Base-by-base conservation (phyloP, 1,284 basidiomycete genomes). In the Moesziomyces globuligerus region DNA sequence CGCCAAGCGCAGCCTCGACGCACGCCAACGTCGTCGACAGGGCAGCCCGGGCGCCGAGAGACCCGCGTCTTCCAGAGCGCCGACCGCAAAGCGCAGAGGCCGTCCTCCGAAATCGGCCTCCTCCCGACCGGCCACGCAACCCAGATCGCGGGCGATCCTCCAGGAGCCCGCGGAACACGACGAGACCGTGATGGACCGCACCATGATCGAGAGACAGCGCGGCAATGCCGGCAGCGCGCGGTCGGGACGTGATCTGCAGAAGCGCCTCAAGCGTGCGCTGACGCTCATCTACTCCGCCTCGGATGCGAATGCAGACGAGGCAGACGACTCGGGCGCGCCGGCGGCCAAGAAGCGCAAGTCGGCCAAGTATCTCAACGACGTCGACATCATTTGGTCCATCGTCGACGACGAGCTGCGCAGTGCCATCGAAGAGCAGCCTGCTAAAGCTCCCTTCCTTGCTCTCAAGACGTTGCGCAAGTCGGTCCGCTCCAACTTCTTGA, bases 371-470 rank as follows among this genome's bases (percentile, higher is more conserved):
- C 69, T 72, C 45, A 72, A 72, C 59, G 69, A 72, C 43, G 61
- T 67, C 21, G 69, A 72, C 52, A 58, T 72, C 21, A 59, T 72
- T 44, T 72, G 69, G 69, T 58, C 58, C 34, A 48, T 66, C 15
- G 62, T 72, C 41, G 69, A 72, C 23, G 69, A 72, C 10, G 69
- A 72, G 21, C 55, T 72, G 13, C 47, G 64, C 7, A 48, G 37
- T 15, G 54, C 69, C 11, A 66, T 66, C 53, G 64, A 72, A 18
- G 62, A 60, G 44, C 69, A 72, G 44, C 58, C 69, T 20, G 58
- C 62, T 29, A 66, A 72, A 47, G 58, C 64, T 6, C 59, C 62
- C n/a, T 58, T 62, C 47, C 26, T 58, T 4, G 69, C 69, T 17
- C 54, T 72, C 38, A 72, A 67, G 23, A 23, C 69, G 21, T 20